Conservation (phyloP, 495 filamentous ascomycete genomes). For the Aspergillus bertholletiae region DNA sequence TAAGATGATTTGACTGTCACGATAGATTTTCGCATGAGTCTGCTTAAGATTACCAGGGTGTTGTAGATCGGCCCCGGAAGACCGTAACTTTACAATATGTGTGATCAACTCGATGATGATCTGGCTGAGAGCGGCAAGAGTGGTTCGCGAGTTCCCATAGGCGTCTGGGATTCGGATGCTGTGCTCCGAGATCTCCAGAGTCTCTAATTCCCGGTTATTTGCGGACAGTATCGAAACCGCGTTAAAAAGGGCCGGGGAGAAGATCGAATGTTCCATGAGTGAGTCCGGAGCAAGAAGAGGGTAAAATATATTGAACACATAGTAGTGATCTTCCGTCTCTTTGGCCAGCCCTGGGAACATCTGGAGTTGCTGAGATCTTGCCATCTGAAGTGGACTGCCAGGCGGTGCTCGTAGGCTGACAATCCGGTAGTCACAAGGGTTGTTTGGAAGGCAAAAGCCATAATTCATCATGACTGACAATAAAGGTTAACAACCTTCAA, state of each 20-base stretch:
- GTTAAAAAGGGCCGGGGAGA: conserved; percentile 43
- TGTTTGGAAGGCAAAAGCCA: conserved; percentile 59
- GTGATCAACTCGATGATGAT: conserved; percentile 43
- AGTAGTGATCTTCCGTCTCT: conserved; percentile 39
- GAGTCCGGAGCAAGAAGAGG: conserved; percentile 32
- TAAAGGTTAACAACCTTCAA: conserved; percentile 7
- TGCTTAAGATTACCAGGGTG: conserved; percentile 38
- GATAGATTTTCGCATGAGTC: conserved; percentile 39
- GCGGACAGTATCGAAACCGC: conserved; percentile 39
- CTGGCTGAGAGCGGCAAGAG: conserved; percentile 37
- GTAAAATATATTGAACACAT: conserved; percentile 45
- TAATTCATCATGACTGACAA: conserved; percentile 61
- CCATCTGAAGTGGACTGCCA: conserved; percentile 38
- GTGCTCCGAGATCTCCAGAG: conserved; percentile 30
- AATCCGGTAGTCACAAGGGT: conserved; percentile 52
- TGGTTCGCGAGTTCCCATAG: conserved; percentile 36
- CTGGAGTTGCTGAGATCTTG: conserved; percentile 31
- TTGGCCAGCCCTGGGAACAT: conserved; percentile 30
- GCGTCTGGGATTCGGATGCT: conserved; percentile 26
- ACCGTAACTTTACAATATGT: conserved; percentile 33
- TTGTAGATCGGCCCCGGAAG: conserved; percentile 21
- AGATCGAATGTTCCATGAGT: conserved; percentile 41
- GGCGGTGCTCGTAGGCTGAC: conserved; percentile 40
- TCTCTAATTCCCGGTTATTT: conserved; percentile 39
- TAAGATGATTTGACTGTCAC: conserved; percentile 37